Evolutionary conservation across 2,329 filamentous ascomycete genomes (phyloP), one percentile per base, ranked within the genome.

Genomic region (Ceratocystis diversiconidia): DNA sequence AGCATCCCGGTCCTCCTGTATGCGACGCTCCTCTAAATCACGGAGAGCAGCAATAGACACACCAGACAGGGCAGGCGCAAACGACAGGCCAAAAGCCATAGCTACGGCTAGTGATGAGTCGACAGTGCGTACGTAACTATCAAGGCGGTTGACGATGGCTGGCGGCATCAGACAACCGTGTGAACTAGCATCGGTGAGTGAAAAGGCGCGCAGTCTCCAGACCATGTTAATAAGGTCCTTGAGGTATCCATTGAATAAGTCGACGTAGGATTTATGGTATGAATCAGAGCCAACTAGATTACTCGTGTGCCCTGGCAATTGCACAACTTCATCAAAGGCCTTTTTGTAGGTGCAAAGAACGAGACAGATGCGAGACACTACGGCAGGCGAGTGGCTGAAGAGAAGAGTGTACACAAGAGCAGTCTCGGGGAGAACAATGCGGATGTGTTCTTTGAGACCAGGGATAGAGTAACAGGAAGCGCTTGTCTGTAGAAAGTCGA

Each of bases 191-290:
- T 92, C 88, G 1, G 78, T 77, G 12, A 76, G 76, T 66, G 83
- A 83, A 67, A 95, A 86, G 0, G 87, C 90, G 12, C 86, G 83
- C 25, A 83, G 82, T 7, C 89, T 83, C 90, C 90, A 95, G 60
- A 94, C 74, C 62, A 88, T 84, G 72, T 95, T 95, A 77, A 89
- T 92, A 41, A 91, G 81, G 72, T 95, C 90, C 84, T 94, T 92
- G 41, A 95, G 80, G 72, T 88, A 91, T 25, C 87, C 87, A 73
- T 95, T 95, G 76, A 94, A 92, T 28, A 81, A 76, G 69, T 84
- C 82, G 50, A 90, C 82, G 65, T 87, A 82, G 41, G 78, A 75
- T 52, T 82, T 78, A 32, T 84, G 79, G 68, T 86, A 87, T 10
- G 76, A 73, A 19, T 73, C 73, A 73, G 79, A 72, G 65, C 76